Percentiles rank a stretch among this genome's conserved stretches.
These are phyloP conservation scores for Quercus agrifolia DNA, from an alignment of 306 rosid species.

Conservation along the genomic window DNA sequence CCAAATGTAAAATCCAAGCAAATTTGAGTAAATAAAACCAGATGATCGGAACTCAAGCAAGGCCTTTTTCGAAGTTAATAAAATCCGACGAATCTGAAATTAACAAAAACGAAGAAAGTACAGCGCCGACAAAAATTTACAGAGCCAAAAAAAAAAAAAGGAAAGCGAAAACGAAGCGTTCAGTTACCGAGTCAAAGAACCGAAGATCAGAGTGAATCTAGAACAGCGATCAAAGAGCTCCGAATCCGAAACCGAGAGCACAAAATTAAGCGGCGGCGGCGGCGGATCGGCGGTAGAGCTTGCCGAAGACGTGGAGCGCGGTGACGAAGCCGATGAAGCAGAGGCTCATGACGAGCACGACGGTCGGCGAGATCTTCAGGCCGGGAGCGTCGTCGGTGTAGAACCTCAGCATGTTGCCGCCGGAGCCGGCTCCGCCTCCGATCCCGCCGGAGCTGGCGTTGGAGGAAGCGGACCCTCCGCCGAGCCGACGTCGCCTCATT, in stretches of 20 bases:
- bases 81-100: conserved; percentile 15
- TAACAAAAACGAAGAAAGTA: background rate
- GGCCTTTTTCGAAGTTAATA: conserved; percentile 17
- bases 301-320: conserved; percentile 87
- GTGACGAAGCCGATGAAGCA: conserved; percentile 95
- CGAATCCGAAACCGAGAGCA: background rate
- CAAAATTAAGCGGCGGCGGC: background rate
- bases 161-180: conserved; percentile 1
- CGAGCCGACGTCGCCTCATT: conserved; percentile 82
- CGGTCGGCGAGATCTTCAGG: conserved; percentile 79
- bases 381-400: conserved; percentile 95
- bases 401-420: conserved; percentile 81
- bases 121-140: conserved; percentile 28
- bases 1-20: background rate
- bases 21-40: background rate
- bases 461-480: conserved; percentile 12
- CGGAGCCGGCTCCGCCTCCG: conserved; percentile 36
- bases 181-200: conserved; percentile 20
- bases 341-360: conserved; percentile 84
- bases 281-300: conserved; percentile 56
- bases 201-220: conserved; percentile 6
- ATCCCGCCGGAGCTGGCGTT: conserved; percentile 12
- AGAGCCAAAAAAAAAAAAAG: conserved; percentile 9
- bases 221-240: conserved; percentile 2
- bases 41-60: conserved; percentile 4